Conservation (phyloP, 1,284 basidiomycete species). For the Melampsora americana region DNA sequence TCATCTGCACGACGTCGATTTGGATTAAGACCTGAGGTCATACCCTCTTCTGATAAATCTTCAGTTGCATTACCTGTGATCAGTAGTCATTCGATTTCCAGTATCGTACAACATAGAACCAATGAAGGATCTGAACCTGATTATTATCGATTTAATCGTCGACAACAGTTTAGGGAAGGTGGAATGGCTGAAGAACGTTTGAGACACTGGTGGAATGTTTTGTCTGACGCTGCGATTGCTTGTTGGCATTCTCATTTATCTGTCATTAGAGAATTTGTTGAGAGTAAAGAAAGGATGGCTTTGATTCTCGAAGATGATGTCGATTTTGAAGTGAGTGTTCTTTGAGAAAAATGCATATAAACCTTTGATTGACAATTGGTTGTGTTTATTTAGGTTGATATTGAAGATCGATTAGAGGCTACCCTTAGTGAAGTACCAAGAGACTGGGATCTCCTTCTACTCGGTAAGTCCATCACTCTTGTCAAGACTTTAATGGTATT, state of each 20-base stretch:
- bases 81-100: not conserved
- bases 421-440: not conserved
- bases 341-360: too few species aligned
- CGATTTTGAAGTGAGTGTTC: not conserved
- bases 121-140: not conserved
- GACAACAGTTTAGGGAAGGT: not conserved
- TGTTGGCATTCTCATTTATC: conserved; percentile 16
- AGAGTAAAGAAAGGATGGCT: conserved; percentile 6
- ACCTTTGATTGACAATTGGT: not conserved
- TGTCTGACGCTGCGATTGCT: conserved; percentile 8
- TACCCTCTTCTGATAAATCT: not conserved
- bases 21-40: not conserved
- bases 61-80: conserved; percentile 2
- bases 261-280: not conserved
- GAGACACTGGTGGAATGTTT: conserved; percentile 8
- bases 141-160: conserved; percentile 16
- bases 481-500: not conserved
- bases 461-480: not conserved
- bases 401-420: not conserved
- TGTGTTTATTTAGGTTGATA: not conserved
- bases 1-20: not conserved
- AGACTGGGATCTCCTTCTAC: conserved; percentile 6
- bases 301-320: conserved; percentile 9
- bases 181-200: conserved; percentile 5
- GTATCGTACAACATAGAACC: not conserved